A percentile compares a stretch with the other conserved stretches of the same genome.
phyloP scores from a whole-genome alignment of 495 filamentous ascomycete species.

The Sordaria brevicollis region DNA sequence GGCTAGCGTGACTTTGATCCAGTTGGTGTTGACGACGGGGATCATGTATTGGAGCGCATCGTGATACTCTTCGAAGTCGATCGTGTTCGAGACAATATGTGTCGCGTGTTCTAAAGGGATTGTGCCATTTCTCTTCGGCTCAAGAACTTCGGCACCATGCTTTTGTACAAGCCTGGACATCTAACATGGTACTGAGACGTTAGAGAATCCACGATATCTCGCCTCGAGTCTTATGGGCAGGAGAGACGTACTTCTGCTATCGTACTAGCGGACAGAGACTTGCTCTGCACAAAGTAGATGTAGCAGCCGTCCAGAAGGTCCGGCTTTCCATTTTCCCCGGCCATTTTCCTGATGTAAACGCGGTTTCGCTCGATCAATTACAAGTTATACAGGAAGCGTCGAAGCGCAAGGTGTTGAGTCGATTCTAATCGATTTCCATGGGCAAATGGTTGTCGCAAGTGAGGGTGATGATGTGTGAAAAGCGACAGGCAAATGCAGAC shows the following conservation, averaged over 20 bases:
- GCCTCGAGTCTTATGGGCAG: neutral
- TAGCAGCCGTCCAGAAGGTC: conserved; percentile 27
- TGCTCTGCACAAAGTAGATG: conserved; percentile 37
- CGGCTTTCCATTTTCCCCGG: conserved; percentile 14
- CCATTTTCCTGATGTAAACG: conserved; percentile 24
- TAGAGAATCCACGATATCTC: conserved; percentile 6
- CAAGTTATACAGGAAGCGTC: neutral
- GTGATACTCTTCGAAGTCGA: conserved; percentile 79
- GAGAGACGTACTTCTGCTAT: conserved; percentile 33
- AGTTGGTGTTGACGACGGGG: conserved; percentile 73
- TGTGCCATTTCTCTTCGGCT: conserved; percentile 30
- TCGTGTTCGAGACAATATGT: conserved; percentile 74
- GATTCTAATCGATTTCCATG: conserved; percentile 6
- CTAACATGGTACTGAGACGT: conserved; percentile 24
- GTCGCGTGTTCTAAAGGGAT: conserved; percentile 53
- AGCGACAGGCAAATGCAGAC: neutral
- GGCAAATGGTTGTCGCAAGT: conserved; percentile 1
- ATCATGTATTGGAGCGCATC: conserved; percentile 61
- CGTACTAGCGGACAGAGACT: conserved; percentile 25
- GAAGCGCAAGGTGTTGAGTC: neutral
- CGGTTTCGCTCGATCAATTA: neutral
- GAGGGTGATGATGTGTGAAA: neutral
- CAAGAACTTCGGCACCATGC: conserved; percentile 45
- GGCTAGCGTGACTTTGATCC: conserved; percentile 59
- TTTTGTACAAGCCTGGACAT: conserved; percentile 34